Evolutionary conservation across 495 filamentous ascomycete genomes (phyloP), one percentile per base, ranked within the genome.

Genomic region (Parathielavia hyrcaniae): DNA sequence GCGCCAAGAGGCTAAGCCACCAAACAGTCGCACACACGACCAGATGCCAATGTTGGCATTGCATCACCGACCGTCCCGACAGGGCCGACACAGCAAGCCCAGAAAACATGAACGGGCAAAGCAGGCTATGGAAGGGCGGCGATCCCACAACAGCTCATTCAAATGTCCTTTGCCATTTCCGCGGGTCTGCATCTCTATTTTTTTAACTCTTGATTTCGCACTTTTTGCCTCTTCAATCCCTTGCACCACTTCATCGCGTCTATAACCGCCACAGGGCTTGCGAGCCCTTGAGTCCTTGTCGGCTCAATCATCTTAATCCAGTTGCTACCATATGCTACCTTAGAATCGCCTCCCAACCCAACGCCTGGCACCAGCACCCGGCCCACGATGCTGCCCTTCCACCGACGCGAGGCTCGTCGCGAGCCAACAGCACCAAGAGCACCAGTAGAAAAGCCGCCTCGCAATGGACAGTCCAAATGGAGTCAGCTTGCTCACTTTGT

Each of bases 371-470:
- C 14, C n/a, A 14, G 38, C 19, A 13, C 19, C 1, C 34, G 11
- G 20, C 26, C 5, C 49, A 48, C 16, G 0, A 59, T 59, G 57
- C 50, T 59, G 4, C 49, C 57, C 5, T 53, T 59, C 32, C 57
- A 59, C 40, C 50, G 56, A 4, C 56, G 56, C 38, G 48, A 52
- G 1, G 47, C 3, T 16, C 48, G 49, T 20, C 26, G 12, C 19
- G 50, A 59, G 5, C 43, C 50, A 30, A 14, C 26, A 1, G 13
- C 46, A 7, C n/a, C n/a, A n/a, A n/a, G n/a, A 11, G 38, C 23
- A 7, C n/a, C 14, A 30, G 40, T 32, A 10, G 49, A 47, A 2
- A 53, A 59, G 50, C 22, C 17, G 16, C 8, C 30, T 12, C 39
- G 12, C 20, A 9, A 30, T 11, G n/a, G 16, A 30, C 34, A 14